These are phyloP conservation scores for Gynandropsis gynandra DNA, from an alignment of 345 rosid genomes.

Conservation along the genomic window DNA sequence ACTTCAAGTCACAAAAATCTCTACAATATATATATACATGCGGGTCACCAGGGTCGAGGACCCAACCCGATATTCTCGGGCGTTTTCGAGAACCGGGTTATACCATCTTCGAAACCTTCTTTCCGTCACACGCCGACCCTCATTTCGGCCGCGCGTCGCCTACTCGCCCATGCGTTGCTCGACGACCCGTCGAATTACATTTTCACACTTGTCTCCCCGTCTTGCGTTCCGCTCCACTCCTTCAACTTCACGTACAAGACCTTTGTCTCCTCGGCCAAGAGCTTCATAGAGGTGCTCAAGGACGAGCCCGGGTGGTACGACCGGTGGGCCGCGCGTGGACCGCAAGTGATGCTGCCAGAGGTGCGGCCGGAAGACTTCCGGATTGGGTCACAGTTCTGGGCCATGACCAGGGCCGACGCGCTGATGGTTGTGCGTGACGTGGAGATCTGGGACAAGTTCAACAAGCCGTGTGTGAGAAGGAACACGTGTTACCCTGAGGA, in stretches of 20 bases:
- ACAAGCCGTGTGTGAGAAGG: constrained; percentile 37
- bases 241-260: constrained; percentile 48
- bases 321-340: constrained; percentile 78
- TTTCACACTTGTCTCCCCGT: constrained; percentile 58
- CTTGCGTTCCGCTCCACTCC: constrained; percentile 60
- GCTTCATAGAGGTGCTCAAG: constrained; percentile 57
- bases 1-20: constrained; percentile 18
- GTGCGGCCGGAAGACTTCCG: constrained; percentile 52
- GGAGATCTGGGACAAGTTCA: constrained; percentile 50
- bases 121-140: constrained; percentile 51
- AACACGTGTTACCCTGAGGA: constrained; percentile 64
- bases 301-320: constrained; percentile 43
- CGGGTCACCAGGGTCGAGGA: constrained; percentile 41
- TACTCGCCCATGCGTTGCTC: constrained; percentile 58
- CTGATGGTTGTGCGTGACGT: constrained; percentile 42
- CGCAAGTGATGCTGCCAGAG: constrained; percentile 55
- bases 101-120: constrained; percentile 54
- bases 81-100: constrained; percentile 41
- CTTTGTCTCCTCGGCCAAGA: constrained; percentile 33
- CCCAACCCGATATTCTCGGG: constrained; percentile 38
- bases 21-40: constrained; percentile 64
- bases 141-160: constrained; percentile 58
- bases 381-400: constrained; percentile 91
- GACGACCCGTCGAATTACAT: constrained; percentile 49
- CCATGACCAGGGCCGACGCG: constrained; percentile 56